These are phyloP conservation scores for Castanea sativa DNA, from an alignment of 306 rosid species.

Conservation along the genomic window DNA sequence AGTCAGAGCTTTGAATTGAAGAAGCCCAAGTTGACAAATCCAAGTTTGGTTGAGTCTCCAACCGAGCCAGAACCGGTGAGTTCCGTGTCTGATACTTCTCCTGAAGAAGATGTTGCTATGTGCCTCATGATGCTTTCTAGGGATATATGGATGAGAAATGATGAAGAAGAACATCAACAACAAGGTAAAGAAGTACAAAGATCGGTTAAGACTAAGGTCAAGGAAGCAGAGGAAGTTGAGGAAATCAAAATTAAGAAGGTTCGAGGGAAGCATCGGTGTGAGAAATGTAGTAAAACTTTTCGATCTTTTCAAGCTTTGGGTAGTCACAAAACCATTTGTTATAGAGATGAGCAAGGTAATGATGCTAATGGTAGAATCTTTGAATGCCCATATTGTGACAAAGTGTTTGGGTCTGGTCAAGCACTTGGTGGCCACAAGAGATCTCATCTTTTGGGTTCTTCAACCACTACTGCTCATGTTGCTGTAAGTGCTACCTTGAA, in stretches of 20 bases:
- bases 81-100: constrained; percentile 61
- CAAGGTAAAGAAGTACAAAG: constrained; percentile 2
- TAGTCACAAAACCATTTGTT: constrained; percentile 54
- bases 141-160: constrained; percentile 50
- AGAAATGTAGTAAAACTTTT: constrained; percentile 51
- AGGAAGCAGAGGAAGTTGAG: constrained; percentile 11
- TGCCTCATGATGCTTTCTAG: constrained; percentile 81
- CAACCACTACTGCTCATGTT: constrained; percentile 7
- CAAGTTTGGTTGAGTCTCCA: constrained; percentile 29
- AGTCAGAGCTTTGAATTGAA: constrained; percentile 15
- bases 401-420: constrained; percentile 80
- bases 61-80: constrained; percentile 51
- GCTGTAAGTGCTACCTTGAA: constrained; percentile 13
- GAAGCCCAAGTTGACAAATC: constrained; percentile 25
- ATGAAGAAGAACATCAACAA: constrained; percentile 13
- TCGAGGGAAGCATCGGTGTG: constrained; percentile 48
- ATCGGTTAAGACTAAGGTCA: neutral
- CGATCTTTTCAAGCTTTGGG: constrained; percentile 68
- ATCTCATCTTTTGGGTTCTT: constrained; percentile 54
- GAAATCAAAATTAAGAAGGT: constrained; percentile 38
- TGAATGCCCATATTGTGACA: constrained; percentile 67
- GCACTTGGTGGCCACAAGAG: constrained; percentile 94
- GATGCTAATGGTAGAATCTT: constrained; percentile 33
- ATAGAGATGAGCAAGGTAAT: constrained; percentile 14
- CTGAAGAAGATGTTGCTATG: constrained; percentile 76